Percentiles rank a stretch among this genome's conserved stretches.
Evolutionary conservation across 257 asterid species (phyloP).

Genomic region (Primulina eburnea): DNA sequence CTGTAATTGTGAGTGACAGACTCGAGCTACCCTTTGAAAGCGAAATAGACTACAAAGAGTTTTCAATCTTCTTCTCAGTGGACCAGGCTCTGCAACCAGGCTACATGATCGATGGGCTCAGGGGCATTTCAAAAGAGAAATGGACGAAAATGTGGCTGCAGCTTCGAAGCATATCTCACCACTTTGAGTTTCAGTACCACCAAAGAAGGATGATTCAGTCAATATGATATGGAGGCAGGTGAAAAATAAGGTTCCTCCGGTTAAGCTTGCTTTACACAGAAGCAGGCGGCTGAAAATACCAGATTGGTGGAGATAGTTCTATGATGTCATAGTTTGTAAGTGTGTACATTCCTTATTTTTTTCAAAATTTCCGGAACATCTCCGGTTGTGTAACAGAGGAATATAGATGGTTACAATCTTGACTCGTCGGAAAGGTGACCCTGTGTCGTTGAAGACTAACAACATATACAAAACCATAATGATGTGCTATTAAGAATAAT

Average conservation of each 20-base stretch:
- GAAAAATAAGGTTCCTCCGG: conserved; percentile 60
- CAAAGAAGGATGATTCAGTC: conserved; percentile 57
- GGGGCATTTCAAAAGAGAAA: conserved; percentile 44
- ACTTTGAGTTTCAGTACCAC: conserved; percentile 64
- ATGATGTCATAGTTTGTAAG: conserved; percentile 7
- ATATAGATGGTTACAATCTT: neutral
- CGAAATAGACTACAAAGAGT: conserved; percentile 61
- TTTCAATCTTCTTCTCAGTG: conserved; percentile 51
- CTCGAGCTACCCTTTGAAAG: conserved; percentile 79
- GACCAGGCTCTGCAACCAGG: conserved; percentile 57
- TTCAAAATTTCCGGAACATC: neutral
- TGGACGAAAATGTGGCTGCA: conserved; percentile 73
- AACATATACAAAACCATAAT: neutral
- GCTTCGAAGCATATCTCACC: conserved; percentile 42
- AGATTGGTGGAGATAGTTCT: conserved; percentile 77
- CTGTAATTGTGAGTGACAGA: conserved; percentile 74
- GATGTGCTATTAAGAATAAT: neutral
- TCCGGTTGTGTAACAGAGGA: conserved; percentile 2
- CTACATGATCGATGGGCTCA: conserved; percentile 55
- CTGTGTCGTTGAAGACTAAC: too few species aligned
- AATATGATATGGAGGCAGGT: conserved; percentile 92
- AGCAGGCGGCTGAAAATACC: conserved; percentile 76
- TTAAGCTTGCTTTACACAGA: conserved; percentile 70
- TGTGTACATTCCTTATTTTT: conserved; percentile 34
- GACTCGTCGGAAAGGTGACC: too few species aligned